Base-by-base conservation (phyloP, 352 stramenopile genomes). In the Pythium coloratum region DNA sequence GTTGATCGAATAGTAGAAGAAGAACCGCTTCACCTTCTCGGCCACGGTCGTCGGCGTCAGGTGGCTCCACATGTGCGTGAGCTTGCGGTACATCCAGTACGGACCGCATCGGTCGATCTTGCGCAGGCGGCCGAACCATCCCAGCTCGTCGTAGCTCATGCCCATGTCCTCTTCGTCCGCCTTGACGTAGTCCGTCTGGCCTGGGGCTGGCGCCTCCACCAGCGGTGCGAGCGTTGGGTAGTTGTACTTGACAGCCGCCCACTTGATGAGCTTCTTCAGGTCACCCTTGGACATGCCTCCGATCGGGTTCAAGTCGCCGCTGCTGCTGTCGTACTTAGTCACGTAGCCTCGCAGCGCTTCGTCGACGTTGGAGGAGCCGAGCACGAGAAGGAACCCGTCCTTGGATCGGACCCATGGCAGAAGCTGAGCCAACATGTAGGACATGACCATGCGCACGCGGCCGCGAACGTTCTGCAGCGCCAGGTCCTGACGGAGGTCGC, bases 241-340 rank as follows among this genome's bases (percentile, higher is more conserved):
- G 61, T 88, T 87, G 82, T 98, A 98, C 47, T 95, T 78, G 24
- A 88, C 63, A 0, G 95, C 89, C 5, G 90, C 92, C 85, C 90
- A 99, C 20, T 86, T 67, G n/a, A 99, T 75, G 66, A 99, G 91
- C 18, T 94, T 94, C 78, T 99, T 99, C 34, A 99, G 73, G 72
- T 99, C 97, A 24, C 88, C 76, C 73, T 98, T 98, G 14, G 87
- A 98, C 50, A 99, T 97, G 0, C 89, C 95, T 34, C 97, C 97
- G 70, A 99, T 99, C 2, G 97, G 97, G 77, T 99, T 99, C 56
- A 99, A 71, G 73, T 99, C 97, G 13, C 97, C 97, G 61, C 89
- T 98, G 67, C 92, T 98, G 79, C 97, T 99, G 83, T 99, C 97
- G 68, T 99, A 99, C 80, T 99, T 99, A 50, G 97, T 99, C 94